Base-by-base conservation (phyloP, 2,329 filamentous ascomycete species). In the Capronia coronata region DNA sequence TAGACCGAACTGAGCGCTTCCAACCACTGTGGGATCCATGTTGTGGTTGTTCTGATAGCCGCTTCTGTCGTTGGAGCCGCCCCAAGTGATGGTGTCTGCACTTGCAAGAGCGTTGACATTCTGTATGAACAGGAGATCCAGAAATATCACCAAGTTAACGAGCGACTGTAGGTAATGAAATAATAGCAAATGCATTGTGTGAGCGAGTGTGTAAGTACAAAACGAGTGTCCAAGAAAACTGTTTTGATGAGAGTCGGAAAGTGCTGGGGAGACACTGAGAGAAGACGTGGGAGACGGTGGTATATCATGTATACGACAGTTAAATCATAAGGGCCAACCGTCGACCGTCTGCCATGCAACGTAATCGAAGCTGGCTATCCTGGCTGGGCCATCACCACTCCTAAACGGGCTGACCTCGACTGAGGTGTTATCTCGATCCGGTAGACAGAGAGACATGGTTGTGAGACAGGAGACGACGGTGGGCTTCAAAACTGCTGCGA, bases 1-100 rank as follows among this genome's bases (percentile, higher is more conserved):
- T 19, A 64, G 64, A 25, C 67, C 67, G 56, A 71, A 82, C 43
- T 76, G 70, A 2, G 72, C 63, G 48, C 75, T 77, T 34, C 68
- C 72, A 1, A 83, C 77, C 7, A 81, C 66, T 11, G 74, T 69
- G 1, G 79, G 79, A 59, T 82, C 77, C 73, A 83, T 77, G 63
- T 82, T 82, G 61, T 83, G 79, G 59, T 79, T 82, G 16, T 56
- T 59, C 18, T 61, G 58, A 52, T 62, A 62, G 22, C 58, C 57
- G 21, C 51, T 54, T 46, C 54, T 41, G 48, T 54, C 51, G 27
- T 51, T 54, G 11, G 51, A 49, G n/a, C 54, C 54, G 21, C 54
- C 54, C 54, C 54, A 56, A 18, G 54, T 56, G 18, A 56, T 56
- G 35, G 54, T 56, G 42, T 56, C 54, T 30, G 54, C 54, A 39